Conservation (phyloP, 2,329 filamentous ascomycete species). For the Ophiocordyceps camponoti-saundersi region DNA sequence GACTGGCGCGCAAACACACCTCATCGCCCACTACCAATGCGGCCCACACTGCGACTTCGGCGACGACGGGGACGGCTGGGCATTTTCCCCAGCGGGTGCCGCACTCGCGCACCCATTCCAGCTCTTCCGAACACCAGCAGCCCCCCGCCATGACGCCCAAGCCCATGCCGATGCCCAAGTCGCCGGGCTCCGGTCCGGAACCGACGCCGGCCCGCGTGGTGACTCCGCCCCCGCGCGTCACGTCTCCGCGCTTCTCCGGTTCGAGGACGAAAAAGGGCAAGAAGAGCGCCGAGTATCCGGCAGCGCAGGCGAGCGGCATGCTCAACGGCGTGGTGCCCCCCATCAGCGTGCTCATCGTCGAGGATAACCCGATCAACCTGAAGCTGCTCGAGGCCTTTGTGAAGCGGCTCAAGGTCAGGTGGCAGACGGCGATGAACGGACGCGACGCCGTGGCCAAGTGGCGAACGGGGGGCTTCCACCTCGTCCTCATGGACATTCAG, state of each 20-base stretch:
- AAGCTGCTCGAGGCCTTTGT: conserved; percentile 89
- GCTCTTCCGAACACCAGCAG: conserved; percentile 34
- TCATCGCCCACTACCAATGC: conserved; percentile 55
- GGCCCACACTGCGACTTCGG: conserved; percentile 14
- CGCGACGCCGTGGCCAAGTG: conserved; percentile 87
- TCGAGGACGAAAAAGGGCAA: conserved; percentile 33
- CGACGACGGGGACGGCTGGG: conserved; percentile 12
- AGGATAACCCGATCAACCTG: conserved; percentile 97
- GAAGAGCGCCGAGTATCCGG: conserved; percentile 27
- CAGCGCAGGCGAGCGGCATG: conserved; percentile 33
- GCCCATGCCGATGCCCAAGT: conserved; percentile 28
- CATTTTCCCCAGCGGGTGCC: conserved; percentile 20
- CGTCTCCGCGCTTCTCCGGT: conserved; percentile 31
- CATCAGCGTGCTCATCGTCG: conserved; percentile 93
- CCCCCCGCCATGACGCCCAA: conserved; percentile 27
- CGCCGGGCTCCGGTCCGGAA: conserved; percentile 38
- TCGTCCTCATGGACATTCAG: conserved; percentile 98
- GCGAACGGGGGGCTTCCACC: conserved; percentile 80
- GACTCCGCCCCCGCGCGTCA: conserved; percentile 30
- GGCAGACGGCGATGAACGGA: conserved; percentile 95
- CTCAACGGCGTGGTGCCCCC: conserved; percentile 76
- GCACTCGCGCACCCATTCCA: conserved; percentile 42
- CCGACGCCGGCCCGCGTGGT: conserved; percentile 25
- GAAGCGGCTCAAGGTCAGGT: conserved; percentile 86
- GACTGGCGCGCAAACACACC: conserved; percentile 55